Percentiles rank a stretch among this genome's conserved stretches.
Conservation (phyloP, 192 early-diverging fungal genomes). For the Entophlyctis luteolus region DNA sequence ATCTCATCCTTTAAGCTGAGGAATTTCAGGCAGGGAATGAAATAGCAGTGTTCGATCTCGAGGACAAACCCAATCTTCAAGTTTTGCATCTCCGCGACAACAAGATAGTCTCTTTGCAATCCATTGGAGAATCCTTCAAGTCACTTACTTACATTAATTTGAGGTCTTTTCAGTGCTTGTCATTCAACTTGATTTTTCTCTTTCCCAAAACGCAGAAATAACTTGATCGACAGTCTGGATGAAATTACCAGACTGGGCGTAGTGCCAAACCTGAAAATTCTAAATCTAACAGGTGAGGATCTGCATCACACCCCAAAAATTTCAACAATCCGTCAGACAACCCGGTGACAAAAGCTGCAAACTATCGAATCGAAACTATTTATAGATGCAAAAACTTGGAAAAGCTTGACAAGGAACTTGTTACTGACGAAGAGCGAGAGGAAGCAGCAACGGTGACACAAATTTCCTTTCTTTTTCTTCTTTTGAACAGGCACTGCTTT, state of each 20-base stretch:
- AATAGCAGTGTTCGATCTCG: conserved; percentile 33
- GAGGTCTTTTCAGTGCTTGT: not conserved
- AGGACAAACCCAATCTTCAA: conserved; percentile 39
- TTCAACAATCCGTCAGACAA: conserved; percentile 37
- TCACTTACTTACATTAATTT: conserved; percentile 45
- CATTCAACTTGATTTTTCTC: not conserved
- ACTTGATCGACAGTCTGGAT: conserved; percentile 39
- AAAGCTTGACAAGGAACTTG: conserved; percentile 50
- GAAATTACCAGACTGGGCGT: conserved; percentile 41
- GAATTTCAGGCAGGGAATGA: conserved; percentile 38
- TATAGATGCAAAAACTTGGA: conserved; percentile 44
- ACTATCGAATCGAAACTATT: conserved; percentile 50
- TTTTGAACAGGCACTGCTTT: not conserved
- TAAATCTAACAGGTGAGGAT: conserved; percentile 40
- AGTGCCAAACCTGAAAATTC: conserved; percentile 34
- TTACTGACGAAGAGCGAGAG: conserved; percentile 53
- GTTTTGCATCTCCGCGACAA: conserved; percentile 49
- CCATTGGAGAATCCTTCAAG: conserved; percentile 21
- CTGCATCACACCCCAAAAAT: not conserved
- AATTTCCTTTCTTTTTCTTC: not conserved
- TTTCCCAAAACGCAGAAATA: conserved; percentile 33
- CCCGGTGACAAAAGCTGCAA: conserved; percentile 39
- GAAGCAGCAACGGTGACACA: conserved; percentile 43
- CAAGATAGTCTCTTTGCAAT: conserved; percentile 36
- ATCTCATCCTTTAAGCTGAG: not conserved